Evolutionary conservation across 768 basidiomycete species (phyloP).

Genomic region (Mycena leptocephala): DNA sequence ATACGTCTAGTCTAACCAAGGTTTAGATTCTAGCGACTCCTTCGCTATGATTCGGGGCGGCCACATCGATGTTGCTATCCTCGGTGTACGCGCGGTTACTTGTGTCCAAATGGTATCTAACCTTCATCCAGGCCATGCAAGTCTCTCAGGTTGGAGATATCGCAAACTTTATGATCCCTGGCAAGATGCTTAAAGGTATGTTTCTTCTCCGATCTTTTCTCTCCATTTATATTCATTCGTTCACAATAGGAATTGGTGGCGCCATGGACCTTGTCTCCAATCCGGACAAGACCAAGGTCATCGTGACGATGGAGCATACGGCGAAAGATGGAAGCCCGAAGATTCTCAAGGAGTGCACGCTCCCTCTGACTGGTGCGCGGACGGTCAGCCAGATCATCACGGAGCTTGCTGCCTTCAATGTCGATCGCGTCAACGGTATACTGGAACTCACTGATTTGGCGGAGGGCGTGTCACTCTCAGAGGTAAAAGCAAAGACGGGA

Average conservation of each 20-base stretch:
- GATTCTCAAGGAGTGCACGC: slow-evolving; percentile 84
- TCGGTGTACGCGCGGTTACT: slow-evolving; percentile 75
- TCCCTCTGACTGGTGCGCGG: slow-evolving; percentile 92
- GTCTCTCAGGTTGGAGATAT: slow-evolving; percentile 95
- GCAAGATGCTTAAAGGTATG: slow-evolving; percentile 89
- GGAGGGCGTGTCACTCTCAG: slow-evolving; percentile 88
- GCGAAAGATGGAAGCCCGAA: slow-evolving; percentile 93
- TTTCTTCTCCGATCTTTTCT: neutral
- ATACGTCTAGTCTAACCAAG: slow-evolving; percentile 21
- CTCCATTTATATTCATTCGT: slow-evolving; percentile 26
- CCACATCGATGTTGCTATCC: slow-evolving; percentile 93
- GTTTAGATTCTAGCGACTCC: slow-evolving; percentile 88
- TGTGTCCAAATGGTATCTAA: slow-evolving; percentile 8
- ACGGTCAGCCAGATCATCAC: slow-evolving; percentile 95
- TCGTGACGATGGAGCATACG: slow-evolving; percentile 92
- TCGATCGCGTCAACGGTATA: slow-evolving; percentile 82
- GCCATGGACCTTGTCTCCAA: slow-evolving; percentile 98
- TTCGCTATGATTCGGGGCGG: slow-evolving; percentile 99
- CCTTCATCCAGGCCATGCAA: slow-evolving; percentile 87
- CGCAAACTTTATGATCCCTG: slow-evolving; percentile 99
- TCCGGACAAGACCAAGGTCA: slow-evolving; percentile 94
- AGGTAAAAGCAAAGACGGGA: slow-evolving; percentile 90
- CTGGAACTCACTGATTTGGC: slow-evolving; percentile 88
- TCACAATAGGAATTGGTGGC: slow-evolving; percentile 85
- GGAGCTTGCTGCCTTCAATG: slow-evolving; percentile 92